Percentiles rank a stretch among this genome's conserved stretches.
phyloP scores from a whole-genome alignment of 768 basidiomycete species.

The Trametes elegans region DNA sequence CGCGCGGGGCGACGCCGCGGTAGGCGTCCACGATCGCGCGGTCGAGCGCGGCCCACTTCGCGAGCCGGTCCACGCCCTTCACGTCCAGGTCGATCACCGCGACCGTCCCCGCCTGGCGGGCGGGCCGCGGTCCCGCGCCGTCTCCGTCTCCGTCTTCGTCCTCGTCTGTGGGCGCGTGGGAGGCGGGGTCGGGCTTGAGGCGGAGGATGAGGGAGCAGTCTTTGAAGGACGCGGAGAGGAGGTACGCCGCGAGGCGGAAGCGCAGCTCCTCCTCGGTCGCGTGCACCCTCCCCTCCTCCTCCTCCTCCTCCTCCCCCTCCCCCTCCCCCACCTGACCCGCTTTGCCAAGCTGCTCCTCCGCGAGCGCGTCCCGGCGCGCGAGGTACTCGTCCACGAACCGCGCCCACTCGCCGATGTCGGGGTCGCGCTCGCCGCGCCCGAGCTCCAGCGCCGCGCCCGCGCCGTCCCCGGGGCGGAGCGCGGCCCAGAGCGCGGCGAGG shows the following conservation, averaged over 20 bases:
- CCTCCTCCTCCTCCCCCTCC: background rate
- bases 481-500: slow-evolving; percentile 38
- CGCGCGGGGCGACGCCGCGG: slow-evolving; percentile 1
- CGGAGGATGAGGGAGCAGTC: slow-evolving; percentile 82
- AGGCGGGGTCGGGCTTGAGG: slow-evolving; percentile 8
- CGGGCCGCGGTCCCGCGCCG: slow-evolving; percentile 31
- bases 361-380: slow-evolving; percentile 37
- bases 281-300: slow-evolving; percentile 21
- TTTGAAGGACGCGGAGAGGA: slow-evolving; percentile 93
- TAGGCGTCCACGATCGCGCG: slow-evolving; percentile 56
- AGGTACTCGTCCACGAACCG: slow-evolving; percentile 58
- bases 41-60: slow-evolving; percentile 75
- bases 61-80: slow-evolving; percentile 65
- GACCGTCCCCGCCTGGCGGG: slow-evolving; percentile 36
- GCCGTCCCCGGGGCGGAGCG: slow-evolving; percentile 17
- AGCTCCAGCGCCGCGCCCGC: slow-evolving; percentile 13
- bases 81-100: slow-evolving; percentile 86
- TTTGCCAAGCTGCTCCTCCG: slow-evolving; percentile 28
- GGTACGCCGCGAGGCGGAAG: slow-evolving; percentile 68
- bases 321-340: too few species aligned
- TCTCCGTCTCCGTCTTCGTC: background rate
- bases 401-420: slow-evolving; percentile 63
- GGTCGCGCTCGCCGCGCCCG: slow-evolving; percentile 39
- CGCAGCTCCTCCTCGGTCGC: slow-evolving; percentile 40
- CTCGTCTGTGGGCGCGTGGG: background rate